Conservation (phyloP, 2,329 filamentous ascomycete species). For the Venturiaceae sp. region DNA sequence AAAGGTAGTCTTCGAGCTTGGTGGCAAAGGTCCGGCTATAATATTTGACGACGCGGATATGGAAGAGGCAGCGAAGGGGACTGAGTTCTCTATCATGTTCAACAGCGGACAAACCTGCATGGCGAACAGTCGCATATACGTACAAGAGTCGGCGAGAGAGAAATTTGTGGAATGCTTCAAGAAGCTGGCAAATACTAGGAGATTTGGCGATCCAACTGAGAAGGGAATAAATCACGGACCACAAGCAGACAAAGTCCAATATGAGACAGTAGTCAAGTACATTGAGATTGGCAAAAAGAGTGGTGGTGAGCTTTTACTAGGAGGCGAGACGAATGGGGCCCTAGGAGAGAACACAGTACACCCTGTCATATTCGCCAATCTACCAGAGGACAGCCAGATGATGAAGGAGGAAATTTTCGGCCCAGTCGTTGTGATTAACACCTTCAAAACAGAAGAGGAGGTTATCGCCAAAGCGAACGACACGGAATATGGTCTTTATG, state of each 20-base stretch:
- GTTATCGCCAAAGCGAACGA: slow-evolving; percentile 21
- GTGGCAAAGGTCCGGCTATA: slow-evolving; percentile 12
- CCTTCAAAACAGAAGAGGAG: slow-evolving; percentile 21
- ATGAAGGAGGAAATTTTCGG: slow-evolving; percentile 23
- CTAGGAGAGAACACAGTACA: slow-evolving; percentile 14
- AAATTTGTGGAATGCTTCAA: slow-evolving; percentile 32
- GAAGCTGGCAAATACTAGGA: slow-evolving; percentile 19
- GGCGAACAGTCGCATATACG: slow-evolving; percentile 16
- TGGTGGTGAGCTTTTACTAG: slow-evolving; percentile 18
- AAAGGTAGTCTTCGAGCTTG: slow-evolving; percentile 9
- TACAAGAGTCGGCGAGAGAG: slow-evolving; percentile 27
- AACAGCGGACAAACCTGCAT: slow-evolving; percentile 18
- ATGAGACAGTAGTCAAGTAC: slow-evolving; percentile 21
- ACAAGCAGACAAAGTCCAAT: slow-evolving; percentile 41
- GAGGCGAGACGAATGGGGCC: slow-evolving; percentile 16
- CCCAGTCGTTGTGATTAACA: slow-evolving; percentile 16
- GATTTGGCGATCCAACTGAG: slow-evolving; percentile 17
- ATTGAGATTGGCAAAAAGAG: slow-evolving; percentile 10
- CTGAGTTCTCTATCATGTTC: slow-evolving; percentile 6
- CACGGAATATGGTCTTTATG: slow-evolving; percentile 20
- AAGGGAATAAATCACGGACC: slow-evolving; percentile 30
- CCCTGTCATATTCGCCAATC: slow-evolving; percentile 13
- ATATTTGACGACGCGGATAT: slow-evolving; percentile 12
- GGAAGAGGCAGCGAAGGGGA: slow-evolving; percentile 3
- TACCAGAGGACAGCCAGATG: slow-evolving; percentile 13